phyloP scores from a whole-genome alignment of 495 filamentous ascomycete species.

The Delitschia confertaspora region DNA sequence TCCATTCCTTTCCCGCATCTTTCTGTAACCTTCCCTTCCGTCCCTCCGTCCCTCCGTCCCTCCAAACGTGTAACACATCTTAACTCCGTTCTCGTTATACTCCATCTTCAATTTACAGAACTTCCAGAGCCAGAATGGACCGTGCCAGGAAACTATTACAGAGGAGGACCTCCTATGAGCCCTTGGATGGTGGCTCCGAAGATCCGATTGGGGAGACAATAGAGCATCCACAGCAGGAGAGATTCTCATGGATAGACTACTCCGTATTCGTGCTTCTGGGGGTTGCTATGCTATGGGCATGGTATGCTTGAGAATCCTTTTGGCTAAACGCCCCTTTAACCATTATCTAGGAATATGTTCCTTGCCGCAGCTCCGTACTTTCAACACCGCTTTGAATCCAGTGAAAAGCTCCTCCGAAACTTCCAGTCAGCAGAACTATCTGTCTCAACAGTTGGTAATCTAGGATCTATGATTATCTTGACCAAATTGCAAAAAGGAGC shows the following conservation, averaged over 20 bases:
- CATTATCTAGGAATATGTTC: conserved; percentile 85
- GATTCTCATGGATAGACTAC: conserved; percentile 62
- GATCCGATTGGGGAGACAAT: conserved; percentile 23
- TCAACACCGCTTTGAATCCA: conserved; percentile 64
- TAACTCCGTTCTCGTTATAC: too few relatives aligned
- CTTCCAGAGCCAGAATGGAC: too few relatives aligned
- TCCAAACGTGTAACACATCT: too few relatives aligned
- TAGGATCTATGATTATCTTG: conserved; percentile 62
- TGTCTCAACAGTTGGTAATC: conserved; percentile 74
- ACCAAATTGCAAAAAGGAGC: conserved; percentile 68
- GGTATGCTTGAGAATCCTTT: conserved; percentile 49
- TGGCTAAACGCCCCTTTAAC: neutral
- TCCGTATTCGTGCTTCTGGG: conserved; percentile 77
- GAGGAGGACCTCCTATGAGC: conserved; percentile 31
- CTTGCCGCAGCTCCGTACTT: conserved; percentile 92
- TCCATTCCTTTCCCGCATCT: too few relatives aligned
- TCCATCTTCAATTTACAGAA: too few relatives aligned
- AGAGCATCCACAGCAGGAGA: conserved; percentile 7
- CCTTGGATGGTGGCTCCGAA: conserved; percentile 27
- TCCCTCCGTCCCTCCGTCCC: too few relatives aligned
- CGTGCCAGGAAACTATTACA: conserved; percentile 25
- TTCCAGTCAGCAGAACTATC: conserved; percentile 85
- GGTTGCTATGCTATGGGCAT: conserved; percentile 92
- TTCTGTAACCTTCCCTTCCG: too few relatives aligned
- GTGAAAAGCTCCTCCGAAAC: conserved; percentile 60